Conservation (phyloP, 2,329 filamentous ascomycete species). For the Grosmannia penicillata region DNA sequence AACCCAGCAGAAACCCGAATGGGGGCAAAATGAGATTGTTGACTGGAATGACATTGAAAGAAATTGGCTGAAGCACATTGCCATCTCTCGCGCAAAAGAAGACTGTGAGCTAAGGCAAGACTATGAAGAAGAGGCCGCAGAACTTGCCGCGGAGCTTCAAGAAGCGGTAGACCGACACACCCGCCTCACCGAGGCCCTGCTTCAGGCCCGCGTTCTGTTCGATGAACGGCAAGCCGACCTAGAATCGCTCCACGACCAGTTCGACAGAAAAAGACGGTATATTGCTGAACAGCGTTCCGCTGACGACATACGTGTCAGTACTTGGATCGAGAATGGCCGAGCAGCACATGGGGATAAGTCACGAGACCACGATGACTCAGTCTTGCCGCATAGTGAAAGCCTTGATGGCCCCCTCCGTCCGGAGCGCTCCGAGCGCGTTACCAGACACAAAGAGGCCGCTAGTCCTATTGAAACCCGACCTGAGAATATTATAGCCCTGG, state of each 20-base stretch:
- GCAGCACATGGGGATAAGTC: too few relatives aligned
- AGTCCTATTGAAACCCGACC: too few relatives aligned
- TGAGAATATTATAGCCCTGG: too few relatives aligned
- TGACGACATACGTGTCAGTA: conserved; percentile 4
- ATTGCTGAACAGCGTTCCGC: conserved; percentile 1
- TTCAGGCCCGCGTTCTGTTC: conserved; percentile 14
- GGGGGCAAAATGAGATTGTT: neutral
- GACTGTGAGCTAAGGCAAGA: conserved; percentile 19
- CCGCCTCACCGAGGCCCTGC: conserved; percentile 21
- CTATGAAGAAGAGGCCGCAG: conserved; percentile 15
- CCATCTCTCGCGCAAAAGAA: conserved; percentile 10
- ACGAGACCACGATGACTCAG: too few relatives aligned
- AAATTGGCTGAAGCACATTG: conserved; percentile 15
- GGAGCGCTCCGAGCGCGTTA: too few relatives aligned
- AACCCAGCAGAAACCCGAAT: too few relatives aligned
- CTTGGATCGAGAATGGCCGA: conserved; percentile 4
- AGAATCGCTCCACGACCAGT: conserved; percentile 9
- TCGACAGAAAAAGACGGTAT: neutral
- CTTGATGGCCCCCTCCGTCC: too few relatives aligned
- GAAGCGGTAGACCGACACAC: conserved; percentile 22
- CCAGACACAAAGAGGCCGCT: too few relatives aligned
- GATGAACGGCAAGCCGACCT: conserved; percentile 7
- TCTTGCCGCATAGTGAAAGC: too few relatives aligned
- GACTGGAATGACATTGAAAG: conserved; percentile 22
- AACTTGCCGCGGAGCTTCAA: conserved; percentile 18